Evolutionary conservation across 768 basidiomycete species (phyloP).

Genomic region (Leccinum olivaceopallidum): DNA sequence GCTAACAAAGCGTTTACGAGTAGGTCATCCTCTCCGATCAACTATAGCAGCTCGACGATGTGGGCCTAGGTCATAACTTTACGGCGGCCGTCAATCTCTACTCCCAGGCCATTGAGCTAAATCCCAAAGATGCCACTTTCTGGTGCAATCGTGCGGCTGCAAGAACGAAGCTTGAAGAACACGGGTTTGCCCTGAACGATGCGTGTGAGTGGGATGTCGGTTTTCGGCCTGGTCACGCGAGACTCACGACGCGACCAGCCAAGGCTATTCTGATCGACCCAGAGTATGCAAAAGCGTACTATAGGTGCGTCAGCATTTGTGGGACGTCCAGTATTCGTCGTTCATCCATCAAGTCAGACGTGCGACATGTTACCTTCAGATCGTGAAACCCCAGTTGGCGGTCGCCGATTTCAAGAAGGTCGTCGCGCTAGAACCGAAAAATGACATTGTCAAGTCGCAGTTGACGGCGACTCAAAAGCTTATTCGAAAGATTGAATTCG

Average conservation of each 20-base stretch:
- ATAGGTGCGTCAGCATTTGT: conserved; percentile 50
- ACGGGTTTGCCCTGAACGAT: conserved; percentile 89
- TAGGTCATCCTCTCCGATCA: conserved; percentile 27
- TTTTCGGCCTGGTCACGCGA: conserved; percentile 13
- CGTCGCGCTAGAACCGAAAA: conserved; percentile 80
- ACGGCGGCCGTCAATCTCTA: conserved; percentile 76
- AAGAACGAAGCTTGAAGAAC: conserved; percentile 91
- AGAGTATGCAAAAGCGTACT: conserved; percentile 88
- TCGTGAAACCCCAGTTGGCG: conserved; percentile 83
- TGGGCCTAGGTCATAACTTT: conserved; percentile 68
- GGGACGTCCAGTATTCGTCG: neutral
- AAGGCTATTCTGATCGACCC: conserved; percentile 88
- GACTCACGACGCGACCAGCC: conserved; percentile 41
- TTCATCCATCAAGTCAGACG: conserved; percentile 49
- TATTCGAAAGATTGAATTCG: conserved; percentile 85
- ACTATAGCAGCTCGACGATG: conserved; percentile 3
- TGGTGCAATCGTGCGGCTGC: conserved; percentile 96
- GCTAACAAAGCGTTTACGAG: conserved; percentile 89
- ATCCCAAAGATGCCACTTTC: conserved; percentile 84
- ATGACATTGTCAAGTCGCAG: conserved; percentile 77
- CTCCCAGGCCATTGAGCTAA: conserved; percentile 79
- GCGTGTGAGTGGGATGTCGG: conserved; percentile 57
- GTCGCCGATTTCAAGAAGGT: conserved; percentile 88
- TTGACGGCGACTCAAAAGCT: conserved; percentile 89
- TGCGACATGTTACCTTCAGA: conserved; percentile 88